Evolutionary conservation across 2,329 filamentous ascomycete species (phyloP), one percentile per base, ranked within the genome.

Genomic region (Zymoseptoria passerinii): DNA sequence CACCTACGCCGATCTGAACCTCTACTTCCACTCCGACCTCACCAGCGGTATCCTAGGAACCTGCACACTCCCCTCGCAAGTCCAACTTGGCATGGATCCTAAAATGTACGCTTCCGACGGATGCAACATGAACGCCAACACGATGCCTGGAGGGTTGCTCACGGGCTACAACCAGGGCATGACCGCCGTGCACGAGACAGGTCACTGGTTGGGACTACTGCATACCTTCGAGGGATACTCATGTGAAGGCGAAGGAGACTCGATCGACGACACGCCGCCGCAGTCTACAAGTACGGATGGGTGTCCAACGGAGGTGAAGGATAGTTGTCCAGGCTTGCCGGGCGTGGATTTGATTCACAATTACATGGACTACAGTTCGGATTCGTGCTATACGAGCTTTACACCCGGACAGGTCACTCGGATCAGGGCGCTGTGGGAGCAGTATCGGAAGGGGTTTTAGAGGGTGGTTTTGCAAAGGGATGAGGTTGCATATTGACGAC

Each of bases 21-120:
- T 85, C 59, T 84, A 83, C 72, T 84, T 83, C 73, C 80, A 83
- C 69, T 80, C 78, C 29, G 75, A 83, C 57, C 74, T 84, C 27
- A 58, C 66, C 5, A 72, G 73, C 55, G 70, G 69, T 53, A 70
- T 83, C 3, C 74, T 84, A 2, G 81, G 81, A 1, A 80, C 79
- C 55, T 84, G 81, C 72, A 81, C 78, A 0, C 71, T 83, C 19
- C 75, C 75, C 4, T 69, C 70, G 6, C 65, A 71, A 56, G 68
- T 78, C 8, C 70, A 66, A 6, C 64, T 76, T 63, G 67, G 72
- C 65, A 59, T 62, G 1, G 50, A 57, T 0, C 50, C 57, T 1
- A 29, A 66, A 52, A 56, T 71, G 35, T 84, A 83, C 69, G 68
- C 72, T 58, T 73, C 73, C 58, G 81, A 84, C 66, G 81, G 81